Conservation (phyloP, 129 eudicot genomes). For the Daucus carota region DH1_v3.0 NC_030383.2:3983501-3984000, state of each 20-base stretch:
- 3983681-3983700: neutral
- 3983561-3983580: neutral
- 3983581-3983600: neutral
- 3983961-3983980: conserved; percentile 87
- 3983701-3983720: neutral
- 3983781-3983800: neutral
- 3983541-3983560: neutral
- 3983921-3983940: conserved; percentile 58
- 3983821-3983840: conserved; percentile 65
- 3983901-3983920: conserved; percentile 96
- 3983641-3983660: neutral
- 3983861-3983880: conserved; percentile 68
- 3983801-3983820: conserved; percentile 7
- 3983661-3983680: neutral
- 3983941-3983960: conserved; percentile 86
- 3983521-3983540: neutral
- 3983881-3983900: conserved; percentile 93
- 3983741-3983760: neutral
- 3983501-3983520: neutral
- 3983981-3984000: conserved; percentile 94
- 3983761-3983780: neutral
- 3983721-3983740: neutral
- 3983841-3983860: conserved; percentile 83
- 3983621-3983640: neutral
- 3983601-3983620: neutral